Conservation (phyloP, 352 stramenopile genomes). For the Aphanomyces astaci region DNA sequence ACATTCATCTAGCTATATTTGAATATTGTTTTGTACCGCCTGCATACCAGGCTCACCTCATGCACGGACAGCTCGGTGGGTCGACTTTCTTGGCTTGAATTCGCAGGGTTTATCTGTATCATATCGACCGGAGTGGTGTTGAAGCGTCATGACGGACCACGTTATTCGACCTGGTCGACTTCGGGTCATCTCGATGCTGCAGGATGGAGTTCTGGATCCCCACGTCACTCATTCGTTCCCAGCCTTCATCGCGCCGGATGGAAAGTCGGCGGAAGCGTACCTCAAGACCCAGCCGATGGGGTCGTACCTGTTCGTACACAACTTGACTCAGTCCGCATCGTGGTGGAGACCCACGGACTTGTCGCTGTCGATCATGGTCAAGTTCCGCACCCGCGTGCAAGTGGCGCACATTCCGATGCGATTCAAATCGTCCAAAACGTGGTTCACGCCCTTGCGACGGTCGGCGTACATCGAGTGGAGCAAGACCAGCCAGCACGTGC, state of each 20-base stretch:
- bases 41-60: no score
- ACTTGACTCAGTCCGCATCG: not conserved
- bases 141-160: not conserved
- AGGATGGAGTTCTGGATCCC: not conserved
- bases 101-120: no score
- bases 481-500: not conserved
- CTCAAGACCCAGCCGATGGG: slow-evolving; percentile 13
- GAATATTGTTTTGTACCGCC: no score
- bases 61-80: no score
- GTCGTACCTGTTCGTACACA: not conserved
- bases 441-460: not conserved
- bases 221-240: not conserved
- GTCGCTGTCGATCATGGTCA: slow-evolving; percentile 6
- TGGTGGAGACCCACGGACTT: not conserved
- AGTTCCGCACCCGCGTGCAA: not conserved
- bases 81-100: not conserved
- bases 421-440: not conserved
- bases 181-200: not conserved
- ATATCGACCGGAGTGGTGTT: not conserved
- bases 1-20: no score
- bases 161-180: not conserved
- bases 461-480: slow-evolving; percentile 3
- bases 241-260: slow-evolving; percentile 5
- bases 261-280: not conserved
- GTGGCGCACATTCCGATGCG: not conserved